Conservation (phyloP, 2,329 filamentous ascomycete genomes). For the Trichoderma atrobrunneum region DNA sequence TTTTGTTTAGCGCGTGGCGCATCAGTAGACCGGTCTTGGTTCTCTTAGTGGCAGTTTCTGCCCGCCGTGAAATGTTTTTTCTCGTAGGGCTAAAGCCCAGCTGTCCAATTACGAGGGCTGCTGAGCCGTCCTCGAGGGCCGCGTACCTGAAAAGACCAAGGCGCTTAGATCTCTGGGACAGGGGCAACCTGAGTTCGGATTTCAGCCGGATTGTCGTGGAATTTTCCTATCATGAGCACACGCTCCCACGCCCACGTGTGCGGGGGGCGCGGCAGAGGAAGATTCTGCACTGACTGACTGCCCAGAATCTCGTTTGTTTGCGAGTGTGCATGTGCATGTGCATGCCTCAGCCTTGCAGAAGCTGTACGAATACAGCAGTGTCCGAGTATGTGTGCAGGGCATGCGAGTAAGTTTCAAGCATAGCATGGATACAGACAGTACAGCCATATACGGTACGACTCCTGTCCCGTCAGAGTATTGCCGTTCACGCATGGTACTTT, state of each 20-base stretch:
- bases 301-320: neutral
- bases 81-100: neutral
- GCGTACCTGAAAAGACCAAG: slow-evolving; percentile 2
- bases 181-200: slow-evolving; percentile 1
- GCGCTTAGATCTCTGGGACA: slow-evolving; percentile 14
- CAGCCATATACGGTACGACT: neutral
- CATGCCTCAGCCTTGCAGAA: neutral
- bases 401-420: neutral
- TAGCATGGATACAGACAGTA: neutral
- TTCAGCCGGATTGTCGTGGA: slow-evolving; percentile 14
- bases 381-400: neutral
- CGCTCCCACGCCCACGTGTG: neutral
- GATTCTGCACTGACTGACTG: neutral
- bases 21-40: slow-evolving; percentile 3
- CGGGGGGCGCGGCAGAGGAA: neutral
- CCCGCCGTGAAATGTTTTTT: neutral
- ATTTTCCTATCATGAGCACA: neutral
- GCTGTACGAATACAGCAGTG: neutral
- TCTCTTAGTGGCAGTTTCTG: neutral
- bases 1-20: slow-evolving; percentile 10
- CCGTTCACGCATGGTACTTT: neutral
- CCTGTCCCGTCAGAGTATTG: neutral
- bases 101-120: neutral
- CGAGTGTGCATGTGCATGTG: neutral
- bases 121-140: neutral